Conservation (phyloP, 2,329 filamentous ascomycete genomes). For the Fonsecaea nubica region DNA sequence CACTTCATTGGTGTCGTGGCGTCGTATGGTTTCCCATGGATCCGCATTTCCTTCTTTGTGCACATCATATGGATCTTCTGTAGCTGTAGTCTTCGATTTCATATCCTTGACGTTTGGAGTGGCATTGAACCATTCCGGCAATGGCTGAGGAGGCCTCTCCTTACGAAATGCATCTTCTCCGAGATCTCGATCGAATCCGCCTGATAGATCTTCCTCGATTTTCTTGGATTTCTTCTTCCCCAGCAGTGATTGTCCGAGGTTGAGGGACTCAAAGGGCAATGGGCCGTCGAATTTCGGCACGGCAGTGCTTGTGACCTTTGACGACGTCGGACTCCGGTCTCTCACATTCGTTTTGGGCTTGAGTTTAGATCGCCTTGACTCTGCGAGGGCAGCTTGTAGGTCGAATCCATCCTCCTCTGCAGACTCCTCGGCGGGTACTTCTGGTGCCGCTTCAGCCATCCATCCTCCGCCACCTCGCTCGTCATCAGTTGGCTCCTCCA, state of each 20-base stretch:
- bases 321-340: conserved; percentile 54
- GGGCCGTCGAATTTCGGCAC: conserved; percentile 70
- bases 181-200: conserved; percentile 68
- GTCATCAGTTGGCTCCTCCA: conserved; percentile 60
- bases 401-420: conserved; percentile 79
- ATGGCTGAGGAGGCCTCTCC: conserved; percentile 44
- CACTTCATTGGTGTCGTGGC: conserved; percentile 46
- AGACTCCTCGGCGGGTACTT: conserved; percentile 53
- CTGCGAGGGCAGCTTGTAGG: conserved; percentile 75
- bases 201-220: conserved; percentile 62
- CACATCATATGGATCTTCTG: conserved; percentile 33
- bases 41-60: conserved; percentile 17
- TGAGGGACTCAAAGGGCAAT: conserved; percentile 82
- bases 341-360: conserved; percentile 49
- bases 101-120: conserved; percentile 43
- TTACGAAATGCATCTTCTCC: conserved; percentile 41
- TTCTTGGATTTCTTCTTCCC: conserved; percentile 61
- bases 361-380: conserved; percentile 69
- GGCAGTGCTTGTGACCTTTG: conserved; percentile 9
- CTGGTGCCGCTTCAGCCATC: conserved; percentile 35
- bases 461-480: conserved; percentile 59
- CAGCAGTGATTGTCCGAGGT: conserved; percentile 69
- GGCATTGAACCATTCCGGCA: conserved; percentile 57
- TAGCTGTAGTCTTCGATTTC: conserved; percentile 36
- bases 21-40: conserved; percentile 36